Percentiles rank a stretch among this genome's conserved stretches.
These are phyloP conservation scores for Pichia kudriavzevii DNA, from an alignment of 1,139 yeast species.

Conservation along the genomic window DNA sequence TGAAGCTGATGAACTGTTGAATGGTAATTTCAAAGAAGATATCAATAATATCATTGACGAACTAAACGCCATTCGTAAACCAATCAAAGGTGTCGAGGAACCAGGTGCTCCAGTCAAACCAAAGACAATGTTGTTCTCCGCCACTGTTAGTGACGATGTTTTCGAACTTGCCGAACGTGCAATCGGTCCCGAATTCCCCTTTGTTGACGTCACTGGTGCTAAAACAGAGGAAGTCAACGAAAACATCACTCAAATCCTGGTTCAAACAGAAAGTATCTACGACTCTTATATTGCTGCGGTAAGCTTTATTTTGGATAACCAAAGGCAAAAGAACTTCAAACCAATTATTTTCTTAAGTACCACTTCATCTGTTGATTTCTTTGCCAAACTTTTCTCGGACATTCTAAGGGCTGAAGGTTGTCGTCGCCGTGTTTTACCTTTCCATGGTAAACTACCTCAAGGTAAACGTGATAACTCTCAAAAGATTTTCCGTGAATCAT, in stretches of 20 bases:
- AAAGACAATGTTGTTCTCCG: conserved; percentile 76
- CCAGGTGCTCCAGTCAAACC: conserved; percentile 11
- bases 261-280: conserved; percentile 40
- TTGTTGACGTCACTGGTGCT: conserved; percentile 73
- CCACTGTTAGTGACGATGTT: conserved; percentile 72
- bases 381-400: conserved; percentile 29
- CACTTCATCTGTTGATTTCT: conserved; percentile 56
- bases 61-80: conserved; percentile 36
- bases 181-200: conserved; percentile 56
- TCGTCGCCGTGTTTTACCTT: conserved; percentile 22
- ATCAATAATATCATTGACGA: conserved; percentile 47
- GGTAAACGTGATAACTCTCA: conserved; percentile 53
- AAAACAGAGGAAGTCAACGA: conserved; percentile 55
- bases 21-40: conserved; percentile 66
- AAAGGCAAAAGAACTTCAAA: conserved; percentile 43
- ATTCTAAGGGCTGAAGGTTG: conserved; percentile 18
- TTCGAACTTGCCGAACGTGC: conserved; percentile 55
- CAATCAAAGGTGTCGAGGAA: conserved; percentile 19
- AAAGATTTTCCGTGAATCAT: conserved; percentile 42
- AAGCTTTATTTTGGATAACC: conserved; percentile 35
- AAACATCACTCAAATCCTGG: conserved; percentile 62
- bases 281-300: conserved; percentile 49
- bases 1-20: conserved; percentile 81
- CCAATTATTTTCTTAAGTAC: conserved; percentile 82
- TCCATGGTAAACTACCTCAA: conserved; percentile 74